A percentile compares a stretch with the other conserved stretches of the same genome.
Evolutionary conservation across 1,139 yeast genomes (phyloP).

Genomic region (Scheffersomyces cryptocercus): DNA sequence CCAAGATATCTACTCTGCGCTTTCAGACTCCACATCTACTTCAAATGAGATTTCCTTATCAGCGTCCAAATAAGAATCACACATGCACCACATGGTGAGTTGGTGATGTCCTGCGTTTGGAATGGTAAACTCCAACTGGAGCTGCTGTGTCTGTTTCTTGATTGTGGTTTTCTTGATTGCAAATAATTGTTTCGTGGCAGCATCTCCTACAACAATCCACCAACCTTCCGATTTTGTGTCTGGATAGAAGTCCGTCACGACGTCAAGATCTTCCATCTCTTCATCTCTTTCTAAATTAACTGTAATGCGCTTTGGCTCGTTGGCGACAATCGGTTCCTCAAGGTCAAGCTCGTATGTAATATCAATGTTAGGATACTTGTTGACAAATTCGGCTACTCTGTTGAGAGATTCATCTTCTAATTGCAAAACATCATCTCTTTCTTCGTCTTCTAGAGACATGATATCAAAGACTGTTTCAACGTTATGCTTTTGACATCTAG

Average conservation of each 20-base stretch:
- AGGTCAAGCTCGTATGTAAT: constrained; percentile 52
- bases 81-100: constrained; percentile 78
- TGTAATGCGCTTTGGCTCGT: constrained; percentile 47
- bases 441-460: constrained; percentile 81
- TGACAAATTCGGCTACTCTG: constrained; percentile 83
- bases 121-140: constrained; percentile 57
- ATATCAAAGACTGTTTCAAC: constrained; percentile 81
- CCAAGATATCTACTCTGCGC: neutral
- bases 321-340: constrained; percentile 38
- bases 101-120: constrained; percentile 62
- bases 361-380: constrained; percentile 86
- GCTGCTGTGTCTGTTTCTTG: constrained; percentile 51
- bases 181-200: constrained; percentile 57
- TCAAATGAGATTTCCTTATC: constrained; percentile 74
- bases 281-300: constrained; percentile 72
- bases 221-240: constrained; percentile 69
- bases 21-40: constrained; percentile 39
- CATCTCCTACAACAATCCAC: constrained; percentile 86
- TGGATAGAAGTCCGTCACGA: constrained; percentile 60
- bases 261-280: constrained; percentile 66
- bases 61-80: constrained; percentile 89
- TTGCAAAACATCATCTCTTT: constrained; percentile 63
- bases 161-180: constrained; percentile 72
- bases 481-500: constrained; percentile 54
- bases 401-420: constrained; percentile 52